These are phyloP conservation scores for Erysimum cheiri DNA, from an alignment of 441 rosid species.

Conservation along the genomic window DNA sequence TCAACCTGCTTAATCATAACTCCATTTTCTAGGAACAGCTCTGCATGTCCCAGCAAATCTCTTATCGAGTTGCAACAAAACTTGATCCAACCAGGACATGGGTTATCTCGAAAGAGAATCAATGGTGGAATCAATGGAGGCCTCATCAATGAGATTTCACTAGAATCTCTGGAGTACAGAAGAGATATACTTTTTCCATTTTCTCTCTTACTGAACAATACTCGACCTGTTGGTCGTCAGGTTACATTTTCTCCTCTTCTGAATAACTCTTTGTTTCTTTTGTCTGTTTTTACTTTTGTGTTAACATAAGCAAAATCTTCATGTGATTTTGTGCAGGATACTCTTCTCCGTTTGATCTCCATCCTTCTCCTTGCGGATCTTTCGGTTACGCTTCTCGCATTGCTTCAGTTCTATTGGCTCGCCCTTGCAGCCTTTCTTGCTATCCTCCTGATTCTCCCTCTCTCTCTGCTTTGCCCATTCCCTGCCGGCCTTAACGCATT, in stretches of 20 bases:
- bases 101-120: constrained; percentile 83
- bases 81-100: constrained; percentile 63
- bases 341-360: constrained; percentile 78
- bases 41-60: constrained; percentile 52
- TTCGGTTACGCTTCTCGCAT: constrained; percentile 77
- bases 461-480: constrained; percentile 90
- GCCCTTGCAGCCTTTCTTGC: constrained; percentile 89
- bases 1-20: constrained; percentile 18
- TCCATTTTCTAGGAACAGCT: constrained; percentile 57
- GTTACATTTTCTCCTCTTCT: constrained; percentile 49
- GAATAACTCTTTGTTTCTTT: neutral
- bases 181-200: constrained; percentile 82
- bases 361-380: constrained; percentile 90
- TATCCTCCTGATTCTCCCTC: constrained; percentile 89
- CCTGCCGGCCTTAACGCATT: constrained; percentile 98
- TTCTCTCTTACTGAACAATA: constrained; percentile 82
- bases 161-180: constrained; percentile 76
- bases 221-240: constrained; percentile 94
- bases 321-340: constrained; percentile 66
- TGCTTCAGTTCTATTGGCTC: constrained; percentile 94
- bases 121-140: constrained; percentile 95
- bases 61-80: constrained; percentile 65
- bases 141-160: constrained; percentile 71
- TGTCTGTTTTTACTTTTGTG: constrained; percentile 23
- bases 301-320: constrained; percentile 30